Conservation (phyloP, 139 green algal genomes). For the Trebouxia sp. region DNA sequence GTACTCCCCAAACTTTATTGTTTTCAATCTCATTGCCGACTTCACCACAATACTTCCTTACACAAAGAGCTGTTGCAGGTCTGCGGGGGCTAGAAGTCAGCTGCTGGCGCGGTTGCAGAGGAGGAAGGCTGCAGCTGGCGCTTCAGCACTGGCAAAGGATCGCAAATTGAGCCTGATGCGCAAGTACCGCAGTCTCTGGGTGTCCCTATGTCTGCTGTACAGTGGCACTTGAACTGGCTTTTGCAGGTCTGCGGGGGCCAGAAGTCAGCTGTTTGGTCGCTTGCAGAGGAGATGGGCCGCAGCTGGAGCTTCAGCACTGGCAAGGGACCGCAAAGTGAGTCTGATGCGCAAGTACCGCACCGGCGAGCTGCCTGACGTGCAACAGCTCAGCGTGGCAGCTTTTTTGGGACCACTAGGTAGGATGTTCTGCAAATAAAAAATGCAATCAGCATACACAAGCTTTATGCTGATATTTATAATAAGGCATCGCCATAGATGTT, state of each 20-base stretch:
- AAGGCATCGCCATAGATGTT: too few relatives aligned
- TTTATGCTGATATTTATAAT: too few relatives aligned
- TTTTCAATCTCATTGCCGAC: too few relatives aligned
- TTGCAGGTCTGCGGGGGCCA: conserved; percentile 2
- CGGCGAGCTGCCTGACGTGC: conserved; percentile 36
- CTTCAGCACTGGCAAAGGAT: neutral
- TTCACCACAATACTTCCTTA: too few relatives aligned
- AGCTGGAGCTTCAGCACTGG: neutral
- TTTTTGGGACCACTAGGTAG: conserved; percentile 33
- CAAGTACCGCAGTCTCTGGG: conserved; percentile 35
- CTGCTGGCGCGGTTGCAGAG: conserved; percentile 21
- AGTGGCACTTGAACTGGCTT: too few relatives aligned
- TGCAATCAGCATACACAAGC: too few relatives aligned
- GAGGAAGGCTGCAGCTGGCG: neutral
- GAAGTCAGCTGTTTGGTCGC: neutral
- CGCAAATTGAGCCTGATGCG: conserved; percentile 30
- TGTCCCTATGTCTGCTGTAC: too few relatives aligned
- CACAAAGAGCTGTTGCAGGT: too few relatives aligned
- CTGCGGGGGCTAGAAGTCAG: neutral
- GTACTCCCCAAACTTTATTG: too few relatives aligned
- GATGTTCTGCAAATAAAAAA: neutral
- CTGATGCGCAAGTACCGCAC: conserved; percentile 34
- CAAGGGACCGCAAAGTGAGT: conserved; percentile 27
- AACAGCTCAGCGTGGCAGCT: conserved; percentile 1
- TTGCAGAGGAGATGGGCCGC: neutral